Evolutionary conservation across 768 basidiomycete species (phyloP), one percentile per base, ranked within the genome.

Genomic region (Fomitopsis pulvina): DNA sequence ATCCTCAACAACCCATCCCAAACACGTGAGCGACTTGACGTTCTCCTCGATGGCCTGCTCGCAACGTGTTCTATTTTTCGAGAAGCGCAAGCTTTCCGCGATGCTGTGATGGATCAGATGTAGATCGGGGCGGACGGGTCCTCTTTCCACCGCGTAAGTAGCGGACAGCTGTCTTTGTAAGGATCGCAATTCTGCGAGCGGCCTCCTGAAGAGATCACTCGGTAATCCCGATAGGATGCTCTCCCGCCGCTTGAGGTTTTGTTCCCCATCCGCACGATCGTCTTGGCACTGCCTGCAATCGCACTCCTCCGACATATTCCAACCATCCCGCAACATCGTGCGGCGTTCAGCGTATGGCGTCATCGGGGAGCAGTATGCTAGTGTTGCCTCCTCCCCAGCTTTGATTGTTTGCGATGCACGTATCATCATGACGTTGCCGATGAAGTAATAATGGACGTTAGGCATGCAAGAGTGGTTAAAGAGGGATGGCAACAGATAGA

Each of bases 391-490:
- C 4, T 57, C 55, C 18, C 64, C 70, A 0, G 38, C 32, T 8
- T 28, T 16, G 42, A 71, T 60, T 30, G 20, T 59, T 55, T 25
- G 62, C 46, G 32, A 30, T 3, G 67, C 61, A 8, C 68, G 59
- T n/a, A 71, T 51, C 44, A 66, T 47, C 49, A 70, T 65, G 28
- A 63, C 20, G 48, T 67, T 61, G 3, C 63, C 63, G 45, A 60
- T 57, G 46, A 47, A 59, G 43, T 26, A 18, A 52, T 63, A 60
- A n/a, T 29, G 9, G 4, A 61, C 60, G 47, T 55, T 65, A 0
- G 62, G 37, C 1, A 45, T 29, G 52, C 69, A 71, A 1, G 64
- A 52, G 48, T 71, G 69, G 52, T 71, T 71, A 60, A 67, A 60
- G 16, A 68, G 52, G 0, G 68, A 68, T 0, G 66, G 59, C 10